These are phyloP conservation scores for Lipomyces chichibuensis DNA, from an alignment of 805 yeast species.

Conservation along the genomic window DNA sequence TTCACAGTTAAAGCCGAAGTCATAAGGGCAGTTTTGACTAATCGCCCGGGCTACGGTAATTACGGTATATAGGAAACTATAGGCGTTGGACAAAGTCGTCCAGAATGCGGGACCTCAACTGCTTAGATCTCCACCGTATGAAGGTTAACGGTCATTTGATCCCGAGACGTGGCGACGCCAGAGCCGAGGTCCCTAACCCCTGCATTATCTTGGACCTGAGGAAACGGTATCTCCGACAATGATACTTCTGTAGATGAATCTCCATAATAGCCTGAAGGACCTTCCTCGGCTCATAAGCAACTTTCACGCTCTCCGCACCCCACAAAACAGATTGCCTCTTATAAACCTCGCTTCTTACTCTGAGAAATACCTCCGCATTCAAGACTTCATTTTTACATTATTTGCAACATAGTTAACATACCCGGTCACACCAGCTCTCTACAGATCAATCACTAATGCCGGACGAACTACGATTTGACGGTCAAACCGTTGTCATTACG, in stretches of 20 bases:
- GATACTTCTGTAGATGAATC: fast-evolving
- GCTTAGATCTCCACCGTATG: background rate
- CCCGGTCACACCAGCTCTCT: background rate
- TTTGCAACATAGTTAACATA: background rate
- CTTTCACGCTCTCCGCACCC: conserved; percentile 1
- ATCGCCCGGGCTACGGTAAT: no score
- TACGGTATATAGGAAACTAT: background rate
- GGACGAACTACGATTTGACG: conserved; percentile 57
- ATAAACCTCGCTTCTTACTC: background rate
- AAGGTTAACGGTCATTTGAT: background rate
- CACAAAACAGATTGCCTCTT: background rate
- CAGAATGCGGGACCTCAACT: background rate
- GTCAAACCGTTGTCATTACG: conserved; percentile 87
- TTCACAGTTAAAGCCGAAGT: no score
- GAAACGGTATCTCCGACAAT: background rate
- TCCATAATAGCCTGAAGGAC: background rate
- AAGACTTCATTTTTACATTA: background rate
- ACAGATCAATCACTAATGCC: background rate
- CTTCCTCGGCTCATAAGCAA: background rate
- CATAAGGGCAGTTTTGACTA: no score
- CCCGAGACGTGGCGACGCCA: background rate
- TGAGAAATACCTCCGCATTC: background rate
- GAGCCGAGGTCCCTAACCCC: background rate
- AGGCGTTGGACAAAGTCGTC: background rate
- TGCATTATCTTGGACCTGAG: background rate